phyloP scores from a whole-genome alignment of 2,329 filamentous ascomycete genomes.

The Fusarium euwallaceae region DNA sequence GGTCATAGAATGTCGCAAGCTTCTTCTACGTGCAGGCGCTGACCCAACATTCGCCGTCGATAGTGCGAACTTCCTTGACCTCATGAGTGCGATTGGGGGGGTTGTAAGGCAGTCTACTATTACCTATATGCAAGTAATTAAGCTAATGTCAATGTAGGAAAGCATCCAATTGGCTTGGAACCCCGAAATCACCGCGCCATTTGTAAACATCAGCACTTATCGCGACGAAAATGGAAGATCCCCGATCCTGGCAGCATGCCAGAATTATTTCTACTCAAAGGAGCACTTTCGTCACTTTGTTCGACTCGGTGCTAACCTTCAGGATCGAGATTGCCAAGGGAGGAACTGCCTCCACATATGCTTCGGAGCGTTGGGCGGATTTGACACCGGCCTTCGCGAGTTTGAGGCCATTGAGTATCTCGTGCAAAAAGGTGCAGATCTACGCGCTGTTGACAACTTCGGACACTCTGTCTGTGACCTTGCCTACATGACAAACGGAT shows the following conservation, averaged over 20 bases:
- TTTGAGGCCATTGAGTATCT: slow-evolving; percentile 1
- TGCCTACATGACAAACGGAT: not conserved
- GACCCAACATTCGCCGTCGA: not conserved
- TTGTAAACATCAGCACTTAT: not conserved
- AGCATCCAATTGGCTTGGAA: not conserved
- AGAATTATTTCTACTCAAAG: rapidly evolving
- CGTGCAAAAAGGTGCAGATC: not conserved
- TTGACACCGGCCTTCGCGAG: no score
- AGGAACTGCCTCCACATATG: slow-evolving; percentile 10
- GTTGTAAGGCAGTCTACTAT: no score
- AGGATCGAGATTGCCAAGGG: not conserved
- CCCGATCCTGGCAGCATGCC: not conserved
- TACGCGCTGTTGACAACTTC: not conserved
- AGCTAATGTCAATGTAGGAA: not conserved
- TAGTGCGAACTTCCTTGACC: not conserved
- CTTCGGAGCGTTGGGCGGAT: no score
- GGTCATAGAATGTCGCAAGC: slow-evolving; percentile 1
- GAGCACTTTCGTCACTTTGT: not conserved
- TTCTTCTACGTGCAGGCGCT: slow-evolving; percentile 21
- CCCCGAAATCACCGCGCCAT: not conserved
- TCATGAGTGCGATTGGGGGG: rapidly evolving
- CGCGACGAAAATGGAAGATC: no score
- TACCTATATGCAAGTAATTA: no score
- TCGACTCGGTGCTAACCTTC: not conserved
- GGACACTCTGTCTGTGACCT: not conserved